Evolutionary conservation across 2,329 filamentous ascomycete species (phyloP), one percentile per base, ranked within the genome.

Genomic region (Rhynchosporium graminicola): DNA sequence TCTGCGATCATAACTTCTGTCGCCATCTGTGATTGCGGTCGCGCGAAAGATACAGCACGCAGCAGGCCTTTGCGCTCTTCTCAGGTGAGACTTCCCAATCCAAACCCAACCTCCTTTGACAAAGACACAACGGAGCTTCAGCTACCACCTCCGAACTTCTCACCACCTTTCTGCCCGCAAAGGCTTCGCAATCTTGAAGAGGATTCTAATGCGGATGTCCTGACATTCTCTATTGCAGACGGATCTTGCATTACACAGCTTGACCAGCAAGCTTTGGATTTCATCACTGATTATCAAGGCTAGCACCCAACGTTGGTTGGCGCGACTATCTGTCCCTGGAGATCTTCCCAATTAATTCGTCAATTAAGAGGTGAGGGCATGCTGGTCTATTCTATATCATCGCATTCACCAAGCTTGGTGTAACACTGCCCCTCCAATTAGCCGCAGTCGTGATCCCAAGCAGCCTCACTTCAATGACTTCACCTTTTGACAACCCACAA

Each of bases 31-130:
- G 46, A 48, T 60, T 52, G 62, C 29, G 48, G 55, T 60, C 52
- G 62, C 33, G 60, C 60, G 61, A 60, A 60, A 65, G 59, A 61
- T 42, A 59, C n/a, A 54, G 55, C 62, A 60, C 62, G 59, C 60
- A 57, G 64, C 63, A 61, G 50, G 55, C 43, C 60, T 56, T 62
- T 40, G 43, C 51, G 64, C 63, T 69, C 51, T 66, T 67, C 65
- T 67, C 65, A 72, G 70, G 71, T 72, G 64, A 71, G 71, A 71
- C 67, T 60, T 56, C 62, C 58, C 56, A 51, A 63, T 54, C 36
- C 36, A 54, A 52, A 54, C 51, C 51, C 64, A 69, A 69, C 70
- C 67, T 69, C 68, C 66, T 68, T 65, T 61, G 59, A 62, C 63
- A 61, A 60, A 59, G 61, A 65, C 63, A 63, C 46, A 64, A 61